Conservation (phyloP, 2,329 filamentous ascomycete genomes). For the Camillea tinctor region DNA sequence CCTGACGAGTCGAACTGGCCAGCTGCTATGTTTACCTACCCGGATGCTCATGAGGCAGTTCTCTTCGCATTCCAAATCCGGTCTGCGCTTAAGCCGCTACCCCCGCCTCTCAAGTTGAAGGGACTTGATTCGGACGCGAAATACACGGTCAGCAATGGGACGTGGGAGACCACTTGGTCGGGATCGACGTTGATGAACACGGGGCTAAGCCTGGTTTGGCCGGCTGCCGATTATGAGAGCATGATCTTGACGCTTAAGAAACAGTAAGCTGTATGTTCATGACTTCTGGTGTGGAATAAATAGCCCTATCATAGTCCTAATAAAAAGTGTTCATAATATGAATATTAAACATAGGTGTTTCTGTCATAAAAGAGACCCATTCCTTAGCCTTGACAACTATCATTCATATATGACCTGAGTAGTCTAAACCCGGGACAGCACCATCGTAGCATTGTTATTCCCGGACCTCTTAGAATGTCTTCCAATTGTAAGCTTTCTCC, state of each 20-base stretch:
- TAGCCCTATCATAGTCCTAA: background rate
- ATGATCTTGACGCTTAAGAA: slow-evolving; percentile 55
- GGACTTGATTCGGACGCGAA: slow-evolving; percentile 54
- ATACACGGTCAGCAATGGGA: slow-evolving; percentile 50
- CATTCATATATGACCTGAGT: too few relatives aligned
- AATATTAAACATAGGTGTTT: background rate
- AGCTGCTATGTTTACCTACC: slow-evolving; percentile 57
- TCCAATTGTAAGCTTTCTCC: slow-evolving; percentile 30
- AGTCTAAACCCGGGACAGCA: too few relatives aligned
- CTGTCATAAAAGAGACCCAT: background rate
- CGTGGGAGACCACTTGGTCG: slow-evolving; percentile 46
- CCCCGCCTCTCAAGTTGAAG: slow-evolving; percentile 52
- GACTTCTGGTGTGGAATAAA: background rate
- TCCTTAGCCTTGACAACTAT: background rate
- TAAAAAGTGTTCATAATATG: background rate
- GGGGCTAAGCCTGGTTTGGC: slow-evolving; percentile 52
- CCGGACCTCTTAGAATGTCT: slow-evolving; percentile 7
- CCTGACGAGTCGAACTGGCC: slow-evolving; percentile 62
- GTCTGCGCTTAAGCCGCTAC: slow-evolving; percentile 50
- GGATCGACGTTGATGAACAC: slow-evolving; percentile 63
- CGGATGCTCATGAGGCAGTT: slow-evolving; percentile 48
- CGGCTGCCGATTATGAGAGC: slow-evolving; percentile 54
- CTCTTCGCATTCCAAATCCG: slow-evolving; percentile 62
- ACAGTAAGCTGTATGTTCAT: slow-evolving; percentile 23
- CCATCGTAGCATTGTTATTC: too few relatives aligned